phyloP scores from a whole-genome alignment of 1,139 yeast genomes.

The Kodamaea derodonti region DNA sequence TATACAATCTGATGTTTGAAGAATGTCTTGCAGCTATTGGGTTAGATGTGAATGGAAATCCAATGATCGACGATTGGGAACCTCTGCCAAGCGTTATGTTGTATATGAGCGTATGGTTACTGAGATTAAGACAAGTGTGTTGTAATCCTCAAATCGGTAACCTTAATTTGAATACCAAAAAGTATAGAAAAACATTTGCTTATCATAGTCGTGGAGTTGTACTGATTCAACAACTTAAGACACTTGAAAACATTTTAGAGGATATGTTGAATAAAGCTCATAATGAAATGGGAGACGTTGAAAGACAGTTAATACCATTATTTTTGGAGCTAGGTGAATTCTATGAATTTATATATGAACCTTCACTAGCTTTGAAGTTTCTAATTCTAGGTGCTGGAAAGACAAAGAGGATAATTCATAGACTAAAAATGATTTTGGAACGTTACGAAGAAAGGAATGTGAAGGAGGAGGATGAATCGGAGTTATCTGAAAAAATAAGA shows the following conservation, averaged over 20 bases:
- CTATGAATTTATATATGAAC: slow-evolving; percentile 49
- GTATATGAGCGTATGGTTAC: slow-evolving; percentile 63
- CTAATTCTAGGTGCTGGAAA: slow-evolving; percentile 39
- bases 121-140: slow-evolving; percentile 69
- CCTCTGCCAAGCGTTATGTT: slow-evolving; percentile 38
- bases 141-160: slow-evolving; percentile 75
- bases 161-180: slow-evolving; percentile 26
- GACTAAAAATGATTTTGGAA: slow-evolving; percentile 19
- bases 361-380: slow-evolving; percentile 44
- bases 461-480: slow-evolving; percentile 14
- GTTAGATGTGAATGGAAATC: slow-evolving; percentile 55
- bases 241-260: slow-evolving; percentile 63
- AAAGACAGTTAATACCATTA: slow-evolving; percentile 44
- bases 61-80: slow-evolving; percentile 49
- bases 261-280: slow-evolving; percentile 57
- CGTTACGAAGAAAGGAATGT: slow-evolving; percentile 21
- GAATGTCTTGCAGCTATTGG: slow-evolving; percentile 63
- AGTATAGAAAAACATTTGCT: slow-evolving; percentile 19
- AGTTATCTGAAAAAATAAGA: slow-evolving; percentile 21
- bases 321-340: slow-evolving; percentile 60
- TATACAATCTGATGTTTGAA: slow-evolving; percentile 62
- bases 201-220: slow-evolving; percentile 13
- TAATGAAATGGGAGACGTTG: slow-evolving; percentile 45
- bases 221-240: slow-evolving; percentile 41
- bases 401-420: slow-evolving; percentile 24